Evolutionary conservation across 441 rosid species (phyloP).

Genomic region (Corymbia citriodora): DNA sequence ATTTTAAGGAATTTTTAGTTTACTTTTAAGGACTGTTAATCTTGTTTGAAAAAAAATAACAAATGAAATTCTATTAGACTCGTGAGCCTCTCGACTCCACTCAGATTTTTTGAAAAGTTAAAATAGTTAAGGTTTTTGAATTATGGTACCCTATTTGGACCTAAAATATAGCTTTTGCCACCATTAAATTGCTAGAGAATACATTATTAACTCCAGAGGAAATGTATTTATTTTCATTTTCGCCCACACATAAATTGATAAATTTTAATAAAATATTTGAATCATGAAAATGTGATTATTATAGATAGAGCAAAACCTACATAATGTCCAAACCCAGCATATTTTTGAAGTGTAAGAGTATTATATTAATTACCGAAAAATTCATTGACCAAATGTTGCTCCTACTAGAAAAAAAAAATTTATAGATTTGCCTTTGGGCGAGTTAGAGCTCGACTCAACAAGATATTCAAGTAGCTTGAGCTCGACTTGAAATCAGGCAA

Average conservation of each 20-base stretch:
- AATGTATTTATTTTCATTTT: neutral
- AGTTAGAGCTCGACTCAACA: neutral
- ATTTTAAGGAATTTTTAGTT: neutral
- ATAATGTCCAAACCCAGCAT: neutral
- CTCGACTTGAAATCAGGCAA: neutral
- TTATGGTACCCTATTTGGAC: neutral
- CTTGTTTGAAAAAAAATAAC: neutral
- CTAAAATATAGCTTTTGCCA: neutral
- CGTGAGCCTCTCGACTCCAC: neutral
- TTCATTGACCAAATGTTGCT: neutral
- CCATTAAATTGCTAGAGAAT: neutral
- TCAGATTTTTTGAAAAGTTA: neutral
- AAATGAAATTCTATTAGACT: neutral
- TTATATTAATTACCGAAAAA: neutral
- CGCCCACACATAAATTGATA: neutral
- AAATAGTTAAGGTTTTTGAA: neutral
- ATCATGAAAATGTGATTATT: neutral
- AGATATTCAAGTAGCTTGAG: neutral
- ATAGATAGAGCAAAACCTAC: neutral
- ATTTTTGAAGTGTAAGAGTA: neutral
- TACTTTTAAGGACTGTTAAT: neutral
- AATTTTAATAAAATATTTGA: neutral
- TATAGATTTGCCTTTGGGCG: neutral
- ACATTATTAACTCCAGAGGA: neutral
- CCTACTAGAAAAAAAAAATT: neutral